Percentiles rank a stretch among this genome's conserved stretches.
Evolutionary conservation across 306 rosid species (phyloP).

Genomic region (Oxytropis ochrocephala): DNA sequence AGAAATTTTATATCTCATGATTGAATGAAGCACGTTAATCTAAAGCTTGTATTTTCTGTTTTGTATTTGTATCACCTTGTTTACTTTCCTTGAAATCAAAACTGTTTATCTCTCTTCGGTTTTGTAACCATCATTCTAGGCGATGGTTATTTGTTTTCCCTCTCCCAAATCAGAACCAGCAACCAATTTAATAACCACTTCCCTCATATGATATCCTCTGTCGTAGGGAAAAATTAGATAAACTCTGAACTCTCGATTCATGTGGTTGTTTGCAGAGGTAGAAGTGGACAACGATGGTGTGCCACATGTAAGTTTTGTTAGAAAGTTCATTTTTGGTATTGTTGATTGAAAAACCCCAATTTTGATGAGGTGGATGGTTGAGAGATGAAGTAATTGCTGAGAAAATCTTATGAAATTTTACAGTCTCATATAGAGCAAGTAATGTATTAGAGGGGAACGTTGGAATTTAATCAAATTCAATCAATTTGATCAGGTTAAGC

Average conservation of each 20-base stretch:
- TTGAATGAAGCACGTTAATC: not conserved
- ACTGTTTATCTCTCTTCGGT: too few relatives aligned
- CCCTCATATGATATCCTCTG: too few relatives aligned
- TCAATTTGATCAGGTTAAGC: not conserved
- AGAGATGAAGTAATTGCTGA: not conserved
- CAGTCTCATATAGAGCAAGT: not conserved
- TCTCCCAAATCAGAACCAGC: too few relatives aligned
- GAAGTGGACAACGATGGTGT: conserved; percentile 31
- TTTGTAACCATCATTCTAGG: too few relatives aligned
- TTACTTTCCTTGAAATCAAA: too few relatives aligned
- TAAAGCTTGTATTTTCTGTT: too few relatives aligned
- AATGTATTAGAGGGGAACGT: not conserved
- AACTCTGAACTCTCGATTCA: too few relatives aligned
- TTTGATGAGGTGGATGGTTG: not conserved
- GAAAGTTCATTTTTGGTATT: not conserved
- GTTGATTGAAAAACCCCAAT: not conserved
- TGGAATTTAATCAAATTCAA: not conserved
- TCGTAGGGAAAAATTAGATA: too few relatives aligned
- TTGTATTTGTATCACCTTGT: too few relatives aligned
- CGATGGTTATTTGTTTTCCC: too few relatives aligned
- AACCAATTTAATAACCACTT: too few relatives aligned
- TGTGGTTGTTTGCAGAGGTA: too few relatives aligned
- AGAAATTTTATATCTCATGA: conserved; percentile 13
- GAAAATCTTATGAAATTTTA: not conserved
- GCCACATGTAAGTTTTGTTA: conserved; percentile 48